Percentiles rank a stretch among this genome's conserved stretches.
phyloP scores from a whole-genome alignment of 164 flowering plant species.

The Tetrastigma voinierianum region DNA sequence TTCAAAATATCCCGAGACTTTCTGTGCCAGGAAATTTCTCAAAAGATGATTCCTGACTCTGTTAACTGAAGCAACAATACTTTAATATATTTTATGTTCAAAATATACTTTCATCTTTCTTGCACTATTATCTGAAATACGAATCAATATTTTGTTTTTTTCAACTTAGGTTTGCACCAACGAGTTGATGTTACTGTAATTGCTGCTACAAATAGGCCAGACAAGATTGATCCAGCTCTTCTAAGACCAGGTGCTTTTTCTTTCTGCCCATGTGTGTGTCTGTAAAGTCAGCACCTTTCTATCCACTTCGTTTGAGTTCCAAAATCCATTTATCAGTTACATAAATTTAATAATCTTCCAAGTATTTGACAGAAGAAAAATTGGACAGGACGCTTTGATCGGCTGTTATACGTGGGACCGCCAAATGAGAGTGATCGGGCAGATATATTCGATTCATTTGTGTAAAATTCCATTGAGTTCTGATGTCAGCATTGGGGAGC shows the following conservation, averaged over 20 bases:
- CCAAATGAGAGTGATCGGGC: constrained; percentile 69
- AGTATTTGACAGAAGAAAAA: background rate
- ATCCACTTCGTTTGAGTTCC: background rate
- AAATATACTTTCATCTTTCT: background rate
- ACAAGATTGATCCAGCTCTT: constrained; percentile 94
- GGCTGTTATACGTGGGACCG: constrained; percentile 89
- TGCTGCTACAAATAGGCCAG: constrained; percentile 99
- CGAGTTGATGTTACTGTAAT: constrained; percentile 89
- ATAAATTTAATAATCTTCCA: background rate
- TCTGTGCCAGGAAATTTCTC: background rate
- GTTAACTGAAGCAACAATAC: background rate
- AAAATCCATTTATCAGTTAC: background rate
- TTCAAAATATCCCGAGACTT: background rate
- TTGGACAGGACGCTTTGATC: constrained; percentile 90
- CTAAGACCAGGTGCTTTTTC: constrained; percentile 73
- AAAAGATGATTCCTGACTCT: background rate
- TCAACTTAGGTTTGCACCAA: constrained; percentile 68
- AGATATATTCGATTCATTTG: constrained; percentile 82
- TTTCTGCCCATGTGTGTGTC: constrained; percentile 3
- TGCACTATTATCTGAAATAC: background rate
- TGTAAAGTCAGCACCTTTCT: background rate
- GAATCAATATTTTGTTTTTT: background rate
- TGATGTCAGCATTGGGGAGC: constrained; percentile 61
- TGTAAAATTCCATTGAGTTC: constrained; percentile 59
- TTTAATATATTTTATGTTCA: background rate